Evolutionary conservation across 257 asterid species (phyloP), one percentile per base, ranked within the genome.

Genomic region (Echites panduratus): DNA sequence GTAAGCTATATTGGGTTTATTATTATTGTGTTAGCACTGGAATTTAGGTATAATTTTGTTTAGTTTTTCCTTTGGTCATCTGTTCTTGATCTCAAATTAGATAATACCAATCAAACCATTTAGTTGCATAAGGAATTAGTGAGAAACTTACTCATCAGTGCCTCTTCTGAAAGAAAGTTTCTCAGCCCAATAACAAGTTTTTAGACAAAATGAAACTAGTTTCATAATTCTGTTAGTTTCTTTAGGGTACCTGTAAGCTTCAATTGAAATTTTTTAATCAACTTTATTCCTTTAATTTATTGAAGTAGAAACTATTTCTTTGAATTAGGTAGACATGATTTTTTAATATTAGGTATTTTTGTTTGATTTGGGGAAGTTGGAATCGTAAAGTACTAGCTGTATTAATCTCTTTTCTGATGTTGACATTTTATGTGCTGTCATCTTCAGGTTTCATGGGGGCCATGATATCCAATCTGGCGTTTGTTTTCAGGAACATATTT

Each of bases 401-500:
- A 16, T 27, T 59, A 29, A 29, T 54, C 82, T 56, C 72, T 76
- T 76, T 66, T 77, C 75, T 83, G 77, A 78, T 82, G 76, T 41
- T 14, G 72, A 78, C 61, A 26, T 76, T 74, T 56, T 72, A 78
- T 82, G 84, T 85, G 80, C 76, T 85, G 84, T 85, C 77, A 57
- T 80, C 63, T 76, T 85, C 96, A 94, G 98, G 98, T 70, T 94
- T 94, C 78, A 84, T 85, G 96, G 98, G 98, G 82, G 98, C 98
- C 77, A 94, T 94, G 98, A 89, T 94, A 77, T 94, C 98, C 7
- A 94, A 94, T 76, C 77, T 94, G 87, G 98, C 98, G 41, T 94
- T 94, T 84, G 98, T 94, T 70, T 91, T 94, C 77, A 87, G 98
- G 9, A 94, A 94, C 80, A 94, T 94, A 84, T 94, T 94, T 79